Percentiles rank a stretch among this genome's conserved stretches.
phyloP scores from a whole-genome alignment of 2,329 filamentous ascomycete species.

The Colletotrichum destructivum region DNA sequence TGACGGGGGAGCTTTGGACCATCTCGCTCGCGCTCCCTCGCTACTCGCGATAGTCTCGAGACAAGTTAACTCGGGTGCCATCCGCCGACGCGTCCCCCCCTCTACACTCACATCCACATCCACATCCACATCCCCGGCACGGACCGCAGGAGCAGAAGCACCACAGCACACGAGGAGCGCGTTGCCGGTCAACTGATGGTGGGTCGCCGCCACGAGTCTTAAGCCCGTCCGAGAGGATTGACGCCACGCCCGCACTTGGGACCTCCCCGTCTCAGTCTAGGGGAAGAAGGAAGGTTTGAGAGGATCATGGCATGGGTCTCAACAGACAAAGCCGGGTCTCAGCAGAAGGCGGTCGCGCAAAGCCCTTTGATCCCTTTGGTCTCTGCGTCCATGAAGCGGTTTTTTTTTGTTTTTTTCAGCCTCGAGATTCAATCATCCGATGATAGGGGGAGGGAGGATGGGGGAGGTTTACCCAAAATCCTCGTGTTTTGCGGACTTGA shows the following conservation, averaged over 20 bases:
- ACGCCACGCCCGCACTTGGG: slow-evolving; percentile 22
- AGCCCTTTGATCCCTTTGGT: no score
- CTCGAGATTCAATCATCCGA: slow-evolving; percentile 2
- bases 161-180: neutral
- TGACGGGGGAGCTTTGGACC: neutral
- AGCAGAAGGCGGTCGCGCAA: neutral
- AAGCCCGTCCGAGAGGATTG: slow-evolving; percentile 24
- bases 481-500: slow-evolving; percentile 7
- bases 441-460: neutral
- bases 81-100: neutral
- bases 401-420: no score
- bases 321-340: neutral
- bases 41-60: slow-evolving; percentile 27
- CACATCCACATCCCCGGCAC: slow-evolving; percentile 28
- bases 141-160: slow-evolving; percentile 12
- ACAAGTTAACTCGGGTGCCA: slow-evolving; percentile 1
- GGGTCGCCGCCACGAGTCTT: slow-evolving; percentile 33
- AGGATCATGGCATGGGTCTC: no score
- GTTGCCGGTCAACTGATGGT: slow-evolving; percentile 30
- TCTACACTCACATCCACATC: no score
- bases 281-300: neutral
- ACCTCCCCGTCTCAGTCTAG: neutral
- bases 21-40: slow-evolving; percentile 31
- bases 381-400: neutral
- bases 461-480: neutral